Base-by-base conservation (phyloP, 1,284 basidiomycete genomes). In the Melampsora americana region DNA sequence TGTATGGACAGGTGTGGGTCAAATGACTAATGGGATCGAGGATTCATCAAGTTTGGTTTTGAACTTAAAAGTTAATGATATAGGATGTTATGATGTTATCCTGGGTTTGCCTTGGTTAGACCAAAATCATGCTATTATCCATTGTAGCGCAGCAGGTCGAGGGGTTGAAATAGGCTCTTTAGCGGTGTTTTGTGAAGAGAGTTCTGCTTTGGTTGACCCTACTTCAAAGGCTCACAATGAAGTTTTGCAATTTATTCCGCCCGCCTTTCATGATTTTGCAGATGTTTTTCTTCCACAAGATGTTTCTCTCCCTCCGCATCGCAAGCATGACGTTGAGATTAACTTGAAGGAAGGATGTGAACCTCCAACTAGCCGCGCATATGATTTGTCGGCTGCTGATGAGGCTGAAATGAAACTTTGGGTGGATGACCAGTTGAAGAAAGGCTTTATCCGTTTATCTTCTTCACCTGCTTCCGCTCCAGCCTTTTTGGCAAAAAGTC, bases 401-500 rank as follows among this genome's bases (percentile, higher is more conserved):
- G 35, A 65, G 32, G 35, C 35, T 20, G 20, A 65, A 32, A 9
- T 60, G 11, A 60, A 60, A 16, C 12, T 11, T 26, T 60, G 30
- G 23, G 26, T 65, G 18, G 62, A 65, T 42, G 30, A 60, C 9
- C 23, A 60, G 26, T 39, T 65, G 4, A 39, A 35, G 26, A 39
- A 65, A n/a, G 62, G 30, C 4, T 65, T 65, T 18, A 65, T 32
- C 23, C 56, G 56, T 1, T 59, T 59, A 30, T 59, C 53, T 56
- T 56, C 53, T 28, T 56, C 53, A 3, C 53, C 20, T n/a, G 53
- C 48, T 14, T 14, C 48, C 14, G 48, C 59, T 61, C 30, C 30
- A n/a, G n/a, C n/a, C n/a, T n/a, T n/a, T n/a, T n/a, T n/a, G n/a
- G 35, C 35, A 9, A 72, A 68, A 4, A 77, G 76, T 62, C 72